Conservation (phyloP, 2,329 filamentous ascomycete genomes). For the Fusarium pseudograminearum region DNA sequence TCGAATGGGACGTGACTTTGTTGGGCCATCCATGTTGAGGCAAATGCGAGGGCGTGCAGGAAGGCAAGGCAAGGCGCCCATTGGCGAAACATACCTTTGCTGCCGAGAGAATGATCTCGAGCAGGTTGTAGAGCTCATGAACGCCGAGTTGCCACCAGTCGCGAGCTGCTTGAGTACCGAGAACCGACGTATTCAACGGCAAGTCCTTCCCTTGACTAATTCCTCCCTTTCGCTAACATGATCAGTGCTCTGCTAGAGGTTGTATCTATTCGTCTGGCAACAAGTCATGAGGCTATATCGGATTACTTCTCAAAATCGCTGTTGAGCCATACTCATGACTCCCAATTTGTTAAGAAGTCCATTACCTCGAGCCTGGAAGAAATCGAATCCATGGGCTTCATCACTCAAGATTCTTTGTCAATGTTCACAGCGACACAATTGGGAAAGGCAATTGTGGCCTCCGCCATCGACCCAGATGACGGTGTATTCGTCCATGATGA, state of each 20-base stretch:
- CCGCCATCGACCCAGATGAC: slow-evolving; percentile 79
- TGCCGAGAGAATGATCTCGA: slow-evolving; percentile 77
- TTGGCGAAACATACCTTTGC: slow-evolving; percentile 82
- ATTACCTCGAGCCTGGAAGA: slow-evolving; percentile 71
- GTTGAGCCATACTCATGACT: slow-evolving; percentile 68
- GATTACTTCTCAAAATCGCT: slow-evolving; percentile 78
- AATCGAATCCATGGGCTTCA: slow-evolving; percentile 66
- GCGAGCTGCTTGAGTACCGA: slow-evolving; percentile 76
- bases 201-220: slow-evolving; percentile 15
- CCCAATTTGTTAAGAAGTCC: slow-evolving; percentile 62
- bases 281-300: slow-evolving; percentile 71
- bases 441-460: slow-evolving; percentile 78
- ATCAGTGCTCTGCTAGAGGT: slow-evolving; percentile 76
- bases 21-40: slow-evolving; percentile 82
- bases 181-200: slow-evolving; percentile 76
- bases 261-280: slow-evolving; percentile 75
- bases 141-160: slow-evolving; percentile 77
- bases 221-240: slow-evolving; percentile 20
- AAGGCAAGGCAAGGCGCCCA: slow-evolving; percentile 80
- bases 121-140: slow-evolving; percentile 76
- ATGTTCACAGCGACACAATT: slow-evolving; percentile 72
- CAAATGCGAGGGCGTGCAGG: slow-evolving; percentile 85
- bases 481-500: slow-evolving; percentile 79
- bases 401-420: slow-evolving; percentile 62
- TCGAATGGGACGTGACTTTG: slow-evolving; percentile 79